Percentiles rank a stretch among this genome's conserved stretches.
phyloP scores from a whole-genome alignment of 495 filamentous ascomycete genomes.

The Pseudevernia furfuracea region DNA sequence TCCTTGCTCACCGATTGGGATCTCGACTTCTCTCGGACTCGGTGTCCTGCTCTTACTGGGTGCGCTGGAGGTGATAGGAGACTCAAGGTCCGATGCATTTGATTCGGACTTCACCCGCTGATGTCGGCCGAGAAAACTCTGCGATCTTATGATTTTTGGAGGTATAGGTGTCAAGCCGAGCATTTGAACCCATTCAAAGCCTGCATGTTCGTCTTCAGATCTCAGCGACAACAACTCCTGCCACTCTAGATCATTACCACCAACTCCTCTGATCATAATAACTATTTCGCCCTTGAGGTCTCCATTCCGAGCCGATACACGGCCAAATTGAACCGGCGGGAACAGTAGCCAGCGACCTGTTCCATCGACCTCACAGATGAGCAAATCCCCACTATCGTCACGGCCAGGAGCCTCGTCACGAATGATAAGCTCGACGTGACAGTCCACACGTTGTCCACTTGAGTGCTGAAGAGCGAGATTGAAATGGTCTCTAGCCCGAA shows the following conservation, averaged over 20 bases:
- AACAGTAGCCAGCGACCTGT: slow-evolving; percentile 80
- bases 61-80: slow-evolving; percentile 32
- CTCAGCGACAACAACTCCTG: slow-evolving; percentile 69
- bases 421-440: slow-evolving; percentile 79
- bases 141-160: slow-evolving; percentile 47
- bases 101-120: slow-evolving; percentile 9
- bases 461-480: slow-evolving; percentile 79
- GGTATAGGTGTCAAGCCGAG: slow-evolving; percentile 70
- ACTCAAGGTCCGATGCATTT: slow-evolving; percentile 14
- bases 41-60: slow-evolving; percentile 39
- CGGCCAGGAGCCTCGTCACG: slow-evolving; percentile 63
- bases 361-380: slow-evolving; percentile 80
- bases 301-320: slow-evolving; percentile 72
- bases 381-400: slow-evolving; percentile 61
- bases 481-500: slow-evolving; percentile 84
- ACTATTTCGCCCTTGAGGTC: slow-evolving; percentile 63
- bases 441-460: slow-evolving; percentile 78
- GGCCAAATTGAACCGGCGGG: slow-evolving; percentile 61
- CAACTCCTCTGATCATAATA: slow-evolving; percentile 68
- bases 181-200: slow-evolving; percentile 82
- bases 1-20: slow-evolving; percentile 69
- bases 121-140: slow-evolving; percentile 41
- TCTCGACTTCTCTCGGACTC: slow-evolving; percentile 50
- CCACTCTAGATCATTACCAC: slow-evolving; percentile 46
- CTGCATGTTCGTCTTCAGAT: slow-evolving; percentile 63